Base-by-base conservation (phyloP, 257 asterid species). In the Coffea eugenioides region DNA sequence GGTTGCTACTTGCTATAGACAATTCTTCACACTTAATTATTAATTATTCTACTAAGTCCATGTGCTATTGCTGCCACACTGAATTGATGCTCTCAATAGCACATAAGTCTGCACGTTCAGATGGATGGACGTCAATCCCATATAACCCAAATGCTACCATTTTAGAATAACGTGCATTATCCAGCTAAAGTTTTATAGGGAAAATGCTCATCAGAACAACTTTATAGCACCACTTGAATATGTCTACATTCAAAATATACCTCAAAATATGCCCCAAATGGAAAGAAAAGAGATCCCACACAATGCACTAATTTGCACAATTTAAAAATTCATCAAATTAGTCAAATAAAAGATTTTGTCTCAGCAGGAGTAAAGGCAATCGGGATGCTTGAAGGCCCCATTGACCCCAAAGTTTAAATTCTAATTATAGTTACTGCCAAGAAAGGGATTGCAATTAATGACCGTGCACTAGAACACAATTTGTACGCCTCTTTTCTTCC, bases 261-360 rank as follows among this genome's bases (percentile, higher is more conserved):
- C 43, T 27, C 12, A 14, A 64, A 25, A 11, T 3, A 12, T 65
- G 43, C 2, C 70, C 27, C 8, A 8, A 10, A 67, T 5, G 16
- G 61, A 20, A 75, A 57, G 51, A 75, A 75, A 75, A 27, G 70
- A 61, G 43, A 71, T 57, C 51, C 41, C 56, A 14, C 54, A 57
- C 36, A n/a, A 75, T 21, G 23, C 18, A 59, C 39, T 10, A 57
- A 39, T 41, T 73, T 48, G 18, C 54, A 4, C 31, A 13, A 54
- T 20, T 20, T 16, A 4, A 71, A 54, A 34, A 71, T 25, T 46
- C 20, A 71, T 23, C 20, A 72, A 72, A 25, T 49, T 36, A 34
- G 27, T 48, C 21, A 25, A 4, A 4, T 46, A 71, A 8, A n/a
- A 71, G 23, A 12, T 45, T 46, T 10, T 51, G 57, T 73, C 25